These are phyloP conservation scores for Avicennia marina DNA, from an alignment of 257 asterid species.

Conservation along the genomic window DNA sequence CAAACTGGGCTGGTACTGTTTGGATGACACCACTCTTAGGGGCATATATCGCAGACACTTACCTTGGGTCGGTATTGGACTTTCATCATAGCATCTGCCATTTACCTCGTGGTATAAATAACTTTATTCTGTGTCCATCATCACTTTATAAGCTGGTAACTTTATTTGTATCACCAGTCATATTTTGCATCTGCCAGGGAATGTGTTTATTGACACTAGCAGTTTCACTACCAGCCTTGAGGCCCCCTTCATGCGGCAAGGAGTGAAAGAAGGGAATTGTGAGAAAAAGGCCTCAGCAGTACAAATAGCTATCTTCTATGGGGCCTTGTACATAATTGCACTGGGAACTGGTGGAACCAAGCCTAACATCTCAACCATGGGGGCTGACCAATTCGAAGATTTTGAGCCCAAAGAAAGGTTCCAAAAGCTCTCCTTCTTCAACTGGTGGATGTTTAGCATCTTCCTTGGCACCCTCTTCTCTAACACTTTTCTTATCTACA, in stretches of 20 bases:
- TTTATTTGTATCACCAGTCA: no score
- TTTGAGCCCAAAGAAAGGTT: slow-evolving; percentile 51
- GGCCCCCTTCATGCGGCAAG: slow-evolving; percentile 51
- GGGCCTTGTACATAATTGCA: slow-evolving; percentile 56
- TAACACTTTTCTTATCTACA: slow-evolving; percentile 51
- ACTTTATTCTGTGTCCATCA: not conserved
- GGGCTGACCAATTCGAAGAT: slow-evolving; percentile 72
- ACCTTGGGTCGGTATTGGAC: slow-evolving; percentile 77
- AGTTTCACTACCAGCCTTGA: slow-evolving; percentile 38
- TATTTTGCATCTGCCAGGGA: slow-evolving; percentile 54
- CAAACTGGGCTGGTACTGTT: slow-evolving; percentile 75
- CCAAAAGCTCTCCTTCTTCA: slow-evolving; percentile 67
- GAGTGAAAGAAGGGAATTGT: slow-evolving; percentile 31
- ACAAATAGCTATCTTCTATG: slow-evolving; percentile 43
- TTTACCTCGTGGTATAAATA: slow-evolving; percentile 56
- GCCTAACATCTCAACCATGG: slow-evolving; percentile 76
- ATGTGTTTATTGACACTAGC: slow-evolving; percentile 53
- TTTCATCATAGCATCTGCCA: slow-evolving; percentile 50
- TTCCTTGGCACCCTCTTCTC: slow-evolving; percentile 61
- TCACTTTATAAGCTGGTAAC: no score
- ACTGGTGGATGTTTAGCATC: slow-evolving; percentile 79
- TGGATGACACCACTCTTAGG: slow-evolving; percentile 86
- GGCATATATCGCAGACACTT: slow-evolving; percentile 67
- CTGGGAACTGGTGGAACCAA: slow-evolving; percentile 78
- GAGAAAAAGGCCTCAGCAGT: slow-evolving; percentile 34